Evolutionary conservation across 371 early-diverging fungal genomes (phyloP).

Genomic region (Mucor velutinosus): DNA sequence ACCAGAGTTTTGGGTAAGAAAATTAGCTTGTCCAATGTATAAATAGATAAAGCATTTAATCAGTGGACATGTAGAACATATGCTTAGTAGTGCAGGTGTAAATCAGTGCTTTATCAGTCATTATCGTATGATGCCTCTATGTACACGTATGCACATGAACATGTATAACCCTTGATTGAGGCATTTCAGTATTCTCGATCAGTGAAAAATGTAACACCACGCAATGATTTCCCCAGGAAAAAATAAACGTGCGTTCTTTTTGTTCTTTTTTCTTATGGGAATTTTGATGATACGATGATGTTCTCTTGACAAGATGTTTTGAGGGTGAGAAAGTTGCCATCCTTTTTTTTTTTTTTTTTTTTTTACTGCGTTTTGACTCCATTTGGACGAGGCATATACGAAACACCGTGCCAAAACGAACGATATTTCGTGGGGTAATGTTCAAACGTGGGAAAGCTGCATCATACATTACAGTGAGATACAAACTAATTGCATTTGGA

Average conservation of each 20-base stretch:
- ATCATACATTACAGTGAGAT: not conserved
- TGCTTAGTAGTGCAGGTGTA: no score
- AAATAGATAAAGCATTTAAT: no score
- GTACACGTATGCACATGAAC: not conserved
- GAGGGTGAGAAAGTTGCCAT: not conserved
- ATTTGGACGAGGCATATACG: not conserved
- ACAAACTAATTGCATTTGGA: not conserved
- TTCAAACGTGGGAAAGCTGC: not conserved
- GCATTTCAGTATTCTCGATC: not conserved
- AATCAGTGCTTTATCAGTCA: not conserved
- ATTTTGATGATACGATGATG: not conserved
- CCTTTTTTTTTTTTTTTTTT: not conserved
- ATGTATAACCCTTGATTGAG: not conserved
- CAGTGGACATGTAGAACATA: no score
- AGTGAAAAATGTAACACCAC: not conserved
- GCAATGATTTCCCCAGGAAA: not conserved
- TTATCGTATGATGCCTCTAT: not conserved
- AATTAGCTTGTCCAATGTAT: no score
- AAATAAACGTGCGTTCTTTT: not conserved
- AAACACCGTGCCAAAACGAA: not conserved
- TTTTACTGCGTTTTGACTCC: not conserved
- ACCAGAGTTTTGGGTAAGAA: no score
- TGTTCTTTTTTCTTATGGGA: not conserved
- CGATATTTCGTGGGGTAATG: not conserved
- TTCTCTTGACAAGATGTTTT: not conserved